These are phyloP conservation scores for Nitzschia sp. DNA, from an alignment of 108 stramenopile genomes.

Conservation along the genomic window DNA sequence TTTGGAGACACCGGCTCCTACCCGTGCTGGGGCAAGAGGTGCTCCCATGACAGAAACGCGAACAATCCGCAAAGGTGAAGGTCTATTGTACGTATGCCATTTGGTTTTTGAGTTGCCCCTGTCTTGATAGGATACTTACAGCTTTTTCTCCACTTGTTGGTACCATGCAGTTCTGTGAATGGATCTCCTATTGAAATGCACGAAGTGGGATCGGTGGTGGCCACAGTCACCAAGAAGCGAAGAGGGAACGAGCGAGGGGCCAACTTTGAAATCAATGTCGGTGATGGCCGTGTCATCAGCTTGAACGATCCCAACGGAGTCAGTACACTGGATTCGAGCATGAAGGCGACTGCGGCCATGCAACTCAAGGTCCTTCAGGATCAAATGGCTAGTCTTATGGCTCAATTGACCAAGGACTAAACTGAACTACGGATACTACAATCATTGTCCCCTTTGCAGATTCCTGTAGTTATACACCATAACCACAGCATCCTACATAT, in stretches of 20 bases:
- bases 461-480: too few species aligned
- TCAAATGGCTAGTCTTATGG: constrained; percentile 77
- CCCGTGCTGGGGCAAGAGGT: constrained; percentile 11
- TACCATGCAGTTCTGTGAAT: constrained; percentile 49
- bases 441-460: too few species aligned
- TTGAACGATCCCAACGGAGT: constrained; percentile 59
- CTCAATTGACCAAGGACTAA: constrained; percentile 42
- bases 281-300: constrained; percentile 64
- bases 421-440: background rate
- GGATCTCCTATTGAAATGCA: constrained; percentile 65
- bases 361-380: constrained; percentile 73
- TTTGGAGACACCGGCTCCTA: constrained; percentile 44
- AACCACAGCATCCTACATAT: too few species aligned
- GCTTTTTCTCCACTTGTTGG: background rate
- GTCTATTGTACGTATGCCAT: constrained; percentile 38
- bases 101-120: constrained; percentile 4
- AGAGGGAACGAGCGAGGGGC: constrained; percentile 28
- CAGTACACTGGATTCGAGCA: constrained; percentile 43
- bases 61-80: constrained; percentile 69
- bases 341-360: constrained; percentile 57
- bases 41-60: constrained; percentile 32
- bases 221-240: constrained; percentile 71
- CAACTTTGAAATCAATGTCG: constrained; percentile 64
- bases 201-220: constrained; percentile 64
- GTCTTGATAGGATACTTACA: too few species aligned